Evolutionary conservation across 192 early-diverging fungal species (phyloP), one percentile per base, ranked within the genome.

Genomic region (Oehlia diaphana): DNA sequence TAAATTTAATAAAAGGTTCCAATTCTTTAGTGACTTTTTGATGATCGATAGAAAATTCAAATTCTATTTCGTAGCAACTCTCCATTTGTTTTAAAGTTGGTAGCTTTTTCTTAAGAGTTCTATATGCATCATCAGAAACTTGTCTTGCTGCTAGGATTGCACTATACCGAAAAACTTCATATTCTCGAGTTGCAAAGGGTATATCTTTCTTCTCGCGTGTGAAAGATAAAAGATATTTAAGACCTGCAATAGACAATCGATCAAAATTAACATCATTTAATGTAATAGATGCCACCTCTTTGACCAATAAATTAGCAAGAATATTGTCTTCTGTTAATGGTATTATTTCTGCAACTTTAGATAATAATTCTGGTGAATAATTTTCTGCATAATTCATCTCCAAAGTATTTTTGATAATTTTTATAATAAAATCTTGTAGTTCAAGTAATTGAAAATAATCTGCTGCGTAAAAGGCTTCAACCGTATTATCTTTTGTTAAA

Each of bases 131-230:
- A 10, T 37, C 13, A 33, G 74, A 76, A 10, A 76, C 23, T 6
- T 9, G 19, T 2, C 65, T 76, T 42, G 74, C 28, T 9, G 37
- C 19, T 37, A 28, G 14, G 21, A 63, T 35, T 19, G 37, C 35
- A 23, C 21, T 31, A 76, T 76, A 39, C 19, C 62, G 14, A 14
- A 64, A 62, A 26, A 64, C 53, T 10, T 42, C 12, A 26, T 76
- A 76, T 26, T 76, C 74, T 13, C 9, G 26, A 8, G 76, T 77
- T 9, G 42, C 63, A 49, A 77, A 77, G 14, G 21, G 61, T 67
- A 42, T 21, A 9, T 77, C 42, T 23, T 31, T 31, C 31, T 19
- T 65, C 16, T 77, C 23, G 6, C 10, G 47, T 13, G 64, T 77
- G n/a, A 5, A 10, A 47, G 64, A 67, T 6, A 77, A 47, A 31